Percentiles rank a stretch among this genome's conserved stretches.
Evolutionary conservation across 768 basidiomycete genomes (phyloP).

Genomic region (Tricholoma matsutake): DNA sequence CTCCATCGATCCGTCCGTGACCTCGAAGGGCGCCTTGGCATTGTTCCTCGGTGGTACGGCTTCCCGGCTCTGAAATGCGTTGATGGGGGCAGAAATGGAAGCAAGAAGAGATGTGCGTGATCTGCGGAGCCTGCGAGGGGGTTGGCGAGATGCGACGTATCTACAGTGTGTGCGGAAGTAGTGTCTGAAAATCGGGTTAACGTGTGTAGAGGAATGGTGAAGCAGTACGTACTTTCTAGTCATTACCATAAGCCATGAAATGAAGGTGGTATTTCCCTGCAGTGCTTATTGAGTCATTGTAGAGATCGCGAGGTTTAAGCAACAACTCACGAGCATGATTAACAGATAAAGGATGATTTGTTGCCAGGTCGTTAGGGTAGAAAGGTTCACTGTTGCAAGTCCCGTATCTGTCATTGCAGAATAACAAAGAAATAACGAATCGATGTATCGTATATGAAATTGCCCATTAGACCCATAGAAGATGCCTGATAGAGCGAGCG

Average conservation of each 20-base stretch:
- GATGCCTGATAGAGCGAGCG: constrained; percentile 58
- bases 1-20: not conserved
- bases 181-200: constrained; percentile 24
- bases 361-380: constrained; percentile 46
- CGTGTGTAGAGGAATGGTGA: not conserved
- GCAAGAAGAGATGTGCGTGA: not conserved
- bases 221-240: constrained; percentile 45
- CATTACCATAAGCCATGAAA: constrained; percentile 66
- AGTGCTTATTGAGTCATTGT: not conserved
- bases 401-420: constrained; percentile 54
- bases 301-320: not conserved
- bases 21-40: not conserved
- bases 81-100: not conserved
- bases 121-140: not conserved
- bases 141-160: constrained; percentile 30
- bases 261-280: constrained; percentile 46
- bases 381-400: constrained; percentile 46
- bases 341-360: constrained; percentile 51
- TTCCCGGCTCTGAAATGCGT: not conserved
- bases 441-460: constrained; percentile 47
- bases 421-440: constrained; percentile 60
- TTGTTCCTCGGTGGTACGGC: not conserved
- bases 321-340: constrained; percentile 43
- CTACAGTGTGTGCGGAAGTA: constrained; percentile 43
- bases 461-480: constrained; percentile 65